These are phyloP conservation scores for Musa itinerans DNA, from an alignment of 176 grass and related monocot genomes.

Conservation along the genomic window DNA sequence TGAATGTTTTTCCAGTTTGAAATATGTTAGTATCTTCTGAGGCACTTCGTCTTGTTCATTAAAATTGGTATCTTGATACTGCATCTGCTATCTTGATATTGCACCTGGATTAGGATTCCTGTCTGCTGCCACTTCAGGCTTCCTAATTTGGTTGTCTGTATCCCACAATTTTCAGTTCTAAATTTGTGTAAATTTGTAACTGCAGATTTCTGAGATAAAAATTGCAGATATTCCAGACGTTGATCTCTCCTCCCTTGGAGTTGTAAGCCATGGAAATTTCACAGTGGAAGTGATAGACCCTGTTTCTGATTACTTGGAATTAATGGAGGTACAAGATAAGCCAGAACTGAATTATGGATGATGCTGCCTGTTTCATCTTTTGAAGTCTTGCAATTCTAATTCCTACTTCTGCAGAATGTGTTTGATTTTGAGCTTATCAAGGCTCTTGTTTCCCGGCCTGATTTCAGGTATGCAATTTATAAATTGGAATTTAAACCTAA, in stretches of 20 bases:
- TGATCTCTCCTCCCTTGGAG: conserved; percentile 58
- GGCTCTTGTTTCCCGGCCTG: conserved; percentile 60
- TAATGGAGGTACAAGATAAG: conserved; percentile 62
- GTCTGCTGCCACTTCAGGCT: background rate
- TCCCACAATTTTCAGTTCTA: background rate
- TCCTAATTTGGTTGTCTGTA: background rate
- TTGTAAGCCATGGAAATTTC: conserved; percentile 56
- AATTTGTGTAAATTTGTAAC: conserved; percentile 6
- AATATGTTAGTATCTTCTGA: background rate
- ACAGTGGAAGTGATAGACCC: conserved; percentile 74
- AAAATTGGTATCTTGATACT: background rate
- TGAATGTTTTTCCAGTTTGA: background rate
- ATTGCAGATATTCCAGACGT: conserved; percentile 65
- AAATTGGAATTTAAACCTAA: too few relatives aligned
- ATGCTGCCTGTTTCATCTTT: conserved; percentile 1
- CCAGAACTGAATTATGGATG: background rate
- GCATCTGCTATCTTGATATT: background rate
- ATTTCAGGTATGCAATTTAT: conserved; percentile 52
- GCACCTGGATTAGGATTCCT: background rate
- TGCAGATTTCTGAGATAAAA: conserved; percentile 89
- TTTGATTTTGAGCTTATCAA: conserved; percentile 95
- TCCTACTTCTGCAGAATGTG: conserved; percentile 44
- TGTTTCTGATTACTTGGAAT: conserved; percentile 80
- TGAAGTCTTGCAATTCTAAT: conserved; percentile 2
- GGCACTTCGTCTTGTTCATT: background rate